Percentiles rank a stretch among this genome's conserved stretches.
Conservation (phyloP, 2,329 filamentous ascomycete genomes). For the Dactylellina sp. region DNA sequence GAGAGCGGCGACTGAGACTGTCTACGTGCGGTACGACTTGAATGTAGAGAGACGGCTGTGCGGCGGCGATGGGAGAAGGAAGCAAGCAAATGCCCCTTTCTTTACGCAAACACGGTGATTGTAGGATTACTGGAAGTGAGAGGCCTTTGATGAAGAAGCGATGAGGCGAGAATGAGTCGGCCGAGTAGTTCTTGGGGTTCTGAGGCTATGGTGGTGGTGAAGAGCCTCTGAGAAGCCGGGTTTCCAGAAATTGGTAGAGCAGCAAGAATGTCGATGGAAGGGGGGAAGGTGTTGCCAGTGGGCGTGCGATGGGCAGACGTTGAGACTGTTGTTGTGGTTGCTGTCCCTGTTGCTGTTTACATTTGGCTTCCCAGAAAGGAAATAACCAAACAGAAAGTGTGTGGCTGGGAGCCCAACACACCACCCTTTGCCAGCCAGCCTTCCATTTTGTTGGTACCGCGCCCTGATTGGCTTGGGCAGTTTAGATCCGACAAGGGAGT, state of each 20-base stretch:
- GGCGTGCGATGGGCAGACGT: slow-evolving; percentile 22
- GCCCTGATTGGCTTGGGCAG: neutral
- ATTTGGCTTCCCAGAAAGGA: slow-evolving; percentile 41
- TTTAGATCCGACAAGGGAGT: too few species aligned
- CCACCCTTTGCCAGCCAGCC: slow-evolving; percentile 15
- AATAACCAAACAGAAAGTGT: slow-evolving; percentile 52
- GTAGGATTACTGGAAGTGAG: slow-evolving; percentile 6
- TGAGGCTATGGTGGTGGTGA: slow-evolving; percentile 12
- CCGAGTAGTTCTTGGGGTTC: neutral
- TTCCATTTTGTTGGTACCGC: neutral
- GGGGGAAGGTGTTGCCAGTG: slow-evolving; percentile 6
- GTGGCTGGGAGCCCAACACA: slow-evolving; percentile 56
- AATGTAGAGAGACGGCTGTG: neutral
- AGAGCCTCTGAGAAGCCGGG: slow-evolving; percentile 14
- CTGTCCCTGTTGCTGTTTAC: slow-evolving; percentile 55
- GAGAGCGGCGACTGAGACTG: neutral
- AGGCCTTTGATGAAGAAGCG: neutral
- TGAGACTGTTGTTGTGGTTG: slow-evolving; percentile 43
- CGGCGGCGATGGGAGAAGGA: slow-evolving; percentile 8
- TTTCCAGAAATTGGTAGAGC: slow-evolving; percentile 15
- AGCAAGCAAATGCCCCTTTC: slow-evolving; percentile 46
- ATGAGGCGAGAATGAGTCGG: neutral
- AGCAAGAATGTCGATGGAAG: slow-evolving; percentile 20
- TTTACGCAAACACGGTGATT: slow-evolving; percentile 24
- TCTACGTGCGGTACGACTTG: slow-evolving; percentile 1